Conservation (phyloP, 805 yeast species). For the Ogataea pilisensis region DNA sequence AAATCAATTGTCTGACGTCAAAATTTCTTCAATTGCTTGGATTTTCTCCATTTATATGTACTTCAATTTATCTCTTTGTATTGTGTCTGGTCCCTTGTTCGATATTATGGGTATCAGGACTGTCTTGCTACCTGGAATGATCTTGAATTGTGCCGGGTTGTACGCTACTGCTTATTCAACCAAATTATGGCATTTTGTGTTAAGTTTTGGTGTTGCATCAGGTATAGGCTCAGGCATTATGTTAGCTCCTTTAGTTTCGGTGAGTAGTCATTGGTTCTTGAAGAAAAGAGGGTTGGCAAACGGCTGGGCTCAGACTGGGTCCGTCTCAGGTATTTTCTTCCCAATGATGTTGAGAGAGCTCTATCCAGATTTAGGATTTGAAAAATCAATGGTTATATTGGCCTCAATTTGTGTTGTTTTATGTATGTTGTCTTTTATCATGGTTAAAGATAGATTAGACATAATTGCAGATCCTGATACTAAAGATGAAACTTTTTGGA, state of each 20-base stretch:
- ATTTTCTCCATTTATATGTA: slow-evolving; percentile 58
- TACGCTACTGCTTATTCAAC: slow-evolving; percentile 50
- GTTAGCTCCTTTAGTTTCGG: slow-evolving; percentile 59
- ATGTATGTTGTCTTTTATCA: slow-evolving; percentile 30
- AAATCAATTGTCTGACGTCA: slow-evolving; percentile 46
- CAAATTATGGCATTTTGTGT: slow-evolving; percentile 50
- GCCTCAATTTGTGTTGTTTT: slow-evolving; percentile 44
- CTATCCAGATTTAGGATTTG: slow-evolving; percentile 47
- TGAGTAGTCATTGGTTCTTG: slow-evolving; percentile 63
- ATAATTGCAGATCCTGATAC: slow-evolving; percentile 25
- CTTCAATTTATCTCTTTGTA: slow-evolving; percentile 41
- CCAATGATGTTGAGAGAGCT: slow-evolving; percentile 50
- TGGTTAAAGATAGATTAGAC: slow-evolving; percentile 40
- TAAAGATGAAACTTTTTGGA: slow-evolving; percentile 4
- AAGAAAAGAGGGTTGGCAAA: slow-evolving; percentile 54
- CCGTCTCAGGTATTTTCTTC: slow-evolving; percentile 49
- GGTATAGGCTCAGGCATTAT: slow-evolving; percentile 62
- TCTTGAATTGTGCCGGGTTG: slow-evolving; percentile 45
- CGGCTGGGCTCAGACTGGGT: slow-evolving; percentile 47
- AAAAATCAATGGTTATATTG: slow-evolving; percentile 50
- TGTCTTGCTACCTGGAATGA: slow-evolving; percentile 45
- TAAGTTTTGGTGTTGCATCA: slow-evolving; percentile 52
- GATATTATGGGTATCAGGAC: slow-evolving; percentile 54
- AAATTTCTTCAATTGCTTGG: slow-evolving; percentile 58
- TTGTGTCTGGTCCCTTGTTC: slow-evolving; percentile 45